A percentile compares a stretch with the other conserved stretches of the same genome.
These are phyloP conservation scores for Amanita molliuscula DNA, from an alignment of 768 basidiomycete species.

Conservation along the genomic window DNA sequence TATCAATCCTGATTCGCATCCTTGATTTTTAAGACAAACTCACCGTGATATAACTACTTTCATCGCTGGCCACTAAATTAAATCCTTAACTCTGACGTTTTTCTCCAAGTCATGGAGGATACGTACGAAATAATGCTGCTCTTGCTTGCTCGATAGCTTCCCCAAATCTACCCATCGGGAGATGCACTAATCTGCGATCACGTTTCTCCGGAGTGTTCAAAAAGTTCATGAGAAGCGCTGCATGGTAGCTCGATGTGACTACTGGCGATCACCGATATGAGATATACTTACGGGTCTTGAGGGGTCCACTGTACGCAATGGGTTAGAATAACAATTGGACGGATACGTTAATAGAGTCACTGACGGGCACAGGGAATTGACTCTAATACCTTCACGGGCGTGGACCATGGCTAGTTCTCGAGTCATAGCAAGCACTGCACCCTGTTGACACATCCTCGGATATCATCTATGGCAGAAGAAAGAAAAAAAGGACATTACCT, in stretches of 20 bases:
- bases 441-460: conserved; percentile 30
- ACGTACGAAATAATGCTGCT: conserved; percentile 86
- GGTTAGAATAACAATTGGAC: conserved; percentile 1
- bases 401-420: conserved; percentile 97
- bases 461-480: neutral
- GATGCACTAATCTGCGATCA: conserved; percentile 79
- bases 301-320: conserved; percentile 57
- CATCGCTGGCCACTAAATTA: conserved; percentile 63
- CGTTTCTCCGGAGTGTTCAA: conserved; percentile 93
- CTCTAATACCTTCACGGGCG: conserved; percentile 90
- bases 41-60: conserved; percentile 94
- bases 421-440: conserved; percentile 97
- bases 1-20: neutral
- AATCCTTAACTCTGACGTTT: conserved; percentile 2
- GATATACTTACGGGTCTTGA: conserved; percentile 68
- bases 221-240: conserved; percentile 97
- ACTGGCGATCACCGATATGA: too few species aligned
- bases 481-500: conserved; percentile 32
- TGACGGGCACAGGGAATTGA: conserved; percentile 94
- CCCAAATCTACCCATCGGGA: conserved; percentile 96
- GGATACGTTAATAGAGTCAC: conserved; percentile 21
- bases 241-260: conserved; percentile 7
- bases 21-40: conserved; percentile 15
- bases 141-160: conserved; percentile 94
- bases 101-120: neutral